phyloP scores from a whole-genome alignment of 345 rosid species.

The Lumnitzera littorea region DNA sequence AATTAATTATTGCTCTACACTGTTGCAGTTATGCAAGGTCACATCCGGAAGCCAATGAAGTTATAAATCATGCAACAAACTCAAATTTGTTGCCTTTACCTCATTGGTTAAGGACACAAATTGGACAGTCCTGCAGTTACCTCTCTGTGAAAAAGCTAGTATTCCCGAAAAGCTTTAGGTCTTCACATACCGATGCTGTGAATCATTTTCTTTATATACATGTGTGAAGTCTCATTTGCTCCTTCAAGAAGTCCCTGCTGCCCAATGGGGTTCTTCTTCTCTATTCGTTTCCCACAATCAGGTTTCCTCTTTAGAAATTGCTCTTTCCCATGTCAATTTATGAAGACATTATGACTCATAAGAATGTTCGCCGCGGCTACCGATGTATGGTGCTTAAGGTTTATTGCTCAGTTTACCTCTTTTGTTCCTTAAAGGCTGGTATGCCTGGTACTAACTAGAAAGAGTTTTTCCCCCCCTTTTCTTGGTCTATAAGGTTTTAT shows the following conservation, averaged over 20 bases:
- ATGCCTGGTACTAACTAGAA: no score
- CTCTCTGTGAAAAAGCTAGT: constrained; percentile 7
- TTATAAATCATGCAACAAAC: not conserved
- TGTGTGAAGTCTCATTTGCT: no score
- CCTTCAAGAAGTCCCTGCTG: constrained; percentile 4
- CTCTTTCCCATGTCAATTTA: not conserved
- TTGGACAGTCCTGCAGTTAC: constrained; percentile 12
- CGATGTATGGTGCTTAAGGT: no score
- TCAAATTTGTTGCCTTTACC: constrained; percentile 3
- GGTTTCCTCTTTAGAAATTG: constrained; percentile 26
- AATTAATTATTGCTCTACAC: no score
- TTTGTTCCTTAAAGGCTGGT: no score
- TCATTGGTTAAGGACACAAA: constrained; percentile 4
- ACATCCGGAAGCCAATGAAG: not conserved
- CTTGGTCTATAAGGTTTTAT: not conserved
- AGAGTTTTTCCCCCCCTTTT: no score
- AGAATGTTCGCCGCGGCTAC: not conserved
- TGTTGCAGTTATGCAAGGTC: not conserved
- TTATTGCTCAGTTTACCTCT: no score
- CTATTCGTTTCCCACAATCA: constrained; percentile 4
- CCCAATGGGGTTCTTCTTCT: constrained; percentile 25
- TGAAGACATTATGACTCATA: not conserved
- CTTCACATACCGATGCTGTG: no score
- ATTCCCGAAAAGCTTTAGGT: constrained; percentile 8
- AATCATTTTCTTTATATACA: no score